Evolutionary conservation across 2,329 filamentous ascomycete genomes (phyloP), one percentile per base, ranked within the genome.

Genomic region (Graphilbum ipis-grandicollis): DNA sequence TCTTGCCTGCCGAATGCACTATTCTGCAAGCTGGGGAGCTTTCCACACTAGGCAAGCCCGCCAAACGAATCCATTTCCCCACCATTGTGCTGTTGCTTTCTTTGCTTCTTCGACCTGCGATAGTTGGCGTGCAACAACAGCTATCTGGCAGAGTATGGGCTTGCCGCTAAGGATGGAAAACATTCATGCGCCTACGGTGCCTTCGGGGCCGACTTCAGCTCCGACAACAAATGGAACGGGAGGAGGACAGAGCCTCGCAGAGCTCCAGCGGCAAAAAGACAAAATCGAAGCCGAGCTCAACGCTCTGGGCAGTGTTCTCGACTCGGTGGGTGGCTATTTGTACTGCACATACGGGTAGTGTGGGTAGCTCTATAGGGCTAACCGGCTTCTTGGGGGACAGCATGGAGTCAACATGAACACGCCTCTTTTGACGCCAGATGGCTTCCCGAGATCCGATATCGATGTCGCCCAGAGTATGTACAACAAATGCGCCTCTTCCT

Each of bases 341-440:
- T 15, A n/a, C n/a, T n/a, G n/a, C n/a, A n/a, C n/a, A n/a, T n/a
- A n/a, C n/a, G n/a, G n/a, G n/a, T n/a, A n/a, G n/a, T n/a, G n/a
- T n/a, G n/a, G n/a, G n/a, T n/a, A n/a, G n/a, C n/a, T n/a, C n/a
- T n/a, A n/a, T n/a, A n/a, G n/a, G n/a, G 12, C 33, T 30, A 22
- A 38, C 21, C 4, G 3, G 12, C 14, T 8, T 19, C 13, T n/a
- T 25, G 19, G 12, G 12, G n/a, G 10, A 22, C 49, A 94, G 86
- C 88, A 96, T 63, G 76, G 79, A 32, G 88, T 93, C 37, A 77
- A 80, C 49, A 98, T 98, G 90, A 77, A 79, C 49, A 94, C 90
- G 8, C 67, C 74, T 40, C 71, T 98, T 29, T 73, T 84, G 19
- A 94, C 88, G 13, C 71, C 75, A 42, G 90, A 96, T 57, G 90